Conservation (phyloP, 2,329 filamentous ascomycete species). For the Fusarium sp. region DNA sequence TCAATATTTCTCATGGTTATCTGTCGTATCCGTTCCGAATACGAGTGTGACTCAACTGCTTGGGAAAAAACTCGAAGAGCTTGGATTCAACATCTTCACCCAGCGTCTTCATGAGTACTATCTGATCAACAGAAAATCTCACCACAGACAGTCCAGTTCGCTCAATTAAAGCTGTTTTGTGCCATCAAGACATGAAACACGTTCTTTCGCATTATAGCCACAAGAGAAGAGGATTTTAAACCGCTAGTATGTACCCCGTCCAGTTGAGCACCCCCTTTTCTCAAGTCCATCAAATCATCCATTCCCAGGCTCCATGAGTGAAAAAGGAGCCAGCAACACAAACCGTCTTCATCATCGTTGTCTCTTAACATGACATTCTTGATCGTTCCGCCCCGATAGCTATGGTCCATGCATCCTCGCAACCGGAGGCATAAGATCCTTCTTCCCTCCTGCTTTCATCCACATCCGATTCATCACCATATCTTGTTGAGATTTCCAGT, state of each 20-base stretch:
- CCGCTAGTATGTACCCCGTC: conserved; percentile 42
- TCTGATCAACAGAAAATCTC: conserved; percentile 29
- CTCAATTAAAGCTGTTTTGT: conserved; percentile 10
- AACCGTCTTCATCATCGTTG: conserved; percentile 42
- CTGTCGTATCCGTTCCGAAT: conserved; percentile 1
- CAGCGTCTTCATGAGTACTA: not conserved
- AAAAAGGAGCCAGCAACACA: conserved; percentile 35
- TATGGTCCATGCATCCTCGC: conserved; percentile 6
- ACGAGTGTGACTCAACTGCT: conserved; percentile 1
- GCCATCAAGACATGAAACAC: conserved; percentile 19
- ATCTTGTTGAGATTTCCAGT: conserved; percentile 25
- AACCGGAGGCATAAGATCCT: conserved; percentile 16
- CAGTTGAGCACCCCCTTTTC: conserved; percentile 23
- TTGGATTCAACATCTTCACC: not conserved
- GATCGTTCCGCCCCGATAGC: conserved; percentile 30
- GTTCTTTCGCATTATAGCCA: conserved; percentile 37
- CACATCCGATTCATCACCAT: conserved; percentile 22
- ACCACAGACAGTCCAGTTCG: not conserved
- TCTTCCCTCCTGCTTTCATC: conserved; percentile 6
- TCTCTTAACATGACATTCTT: conserved; percentile 44
- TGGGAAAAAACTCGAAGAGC: not conserved
- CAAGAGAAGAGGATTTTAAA: conserved; percentile 35
- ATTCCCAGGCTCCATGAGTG: conserved; percentile 33
- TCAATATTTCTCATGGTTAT: conserved; percentile 29
- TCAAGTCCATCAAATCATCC: conserved; percentile 31